A percentile compares a stretch with the other conserved stretches of the same genome.
phyloP scores from a whole-genome alignment of 345 rosid species.

The Moricandia moricandioides region DNA sequence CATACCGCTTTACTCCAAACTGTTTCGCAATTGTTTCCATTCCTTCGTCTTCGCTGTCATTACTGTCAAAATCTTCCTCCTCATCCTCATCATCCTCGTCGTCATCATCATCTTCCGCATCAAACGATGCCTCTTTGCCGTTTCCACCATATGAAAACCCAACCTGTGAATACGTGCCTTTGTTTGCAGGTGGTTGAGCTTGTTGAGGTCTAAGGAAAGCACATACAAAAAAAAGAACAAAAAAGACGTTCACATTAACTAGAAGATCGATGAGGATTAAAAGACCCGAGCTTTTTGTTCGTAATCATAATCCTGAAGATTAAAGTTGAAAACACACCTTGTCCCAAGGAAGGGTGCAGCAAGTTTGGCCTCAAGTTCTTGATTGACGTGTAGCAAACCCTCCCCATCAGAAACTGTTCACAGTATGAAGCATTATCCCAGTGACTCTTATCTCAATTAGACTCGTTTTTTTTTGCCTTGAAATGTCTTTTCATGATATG shows the following conservation, averaged over 20 bases:
- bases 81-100: conserved; percentile 73
- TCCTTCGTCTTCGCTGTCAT: conserved; percentile 90
- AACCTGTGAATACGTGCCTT: conserved; percentile 90
- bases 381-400: conserved; percentile 75
- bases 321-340: conserved; percentile 41
- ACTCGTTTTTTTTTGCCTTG: conserved; percentile 22
- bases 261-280: not conserved
- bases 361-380: conserved; percentile 78
- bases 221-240: not conserved
- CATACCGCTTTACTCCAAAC: conserved; percentile 89
- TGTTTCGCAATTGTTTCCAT: conserved; percentile 92
- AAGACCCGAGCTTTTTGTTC: not conserved
- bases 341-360: conserved; percentile 52
- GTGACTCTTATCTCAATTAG: conserved; percentile 10
- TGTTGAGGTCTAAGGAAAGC: conserved; percentile 49
- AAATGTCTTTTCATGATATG: not conserved
- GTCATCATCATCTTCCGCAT: conserved; percentile 58
- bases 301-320: not conserved
- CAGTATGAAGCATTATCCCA: conserved; percentile 37
- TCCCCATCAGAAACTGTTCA: conserved; percentile 83
- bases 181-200: conserved; percentile 59
- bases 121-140: conserved; percentile 53
- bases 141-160: conserved; percentile 83
- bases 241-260: not conserved
- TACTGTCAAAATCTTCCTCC: conserved; percentile 87